A percentile compares a stretch with the other conserved stretches of the same genome.
Evolutionary conservation across 352 stramenopile genomes (phyloP).

Genomic region (Detonula confervacea): DNA sequence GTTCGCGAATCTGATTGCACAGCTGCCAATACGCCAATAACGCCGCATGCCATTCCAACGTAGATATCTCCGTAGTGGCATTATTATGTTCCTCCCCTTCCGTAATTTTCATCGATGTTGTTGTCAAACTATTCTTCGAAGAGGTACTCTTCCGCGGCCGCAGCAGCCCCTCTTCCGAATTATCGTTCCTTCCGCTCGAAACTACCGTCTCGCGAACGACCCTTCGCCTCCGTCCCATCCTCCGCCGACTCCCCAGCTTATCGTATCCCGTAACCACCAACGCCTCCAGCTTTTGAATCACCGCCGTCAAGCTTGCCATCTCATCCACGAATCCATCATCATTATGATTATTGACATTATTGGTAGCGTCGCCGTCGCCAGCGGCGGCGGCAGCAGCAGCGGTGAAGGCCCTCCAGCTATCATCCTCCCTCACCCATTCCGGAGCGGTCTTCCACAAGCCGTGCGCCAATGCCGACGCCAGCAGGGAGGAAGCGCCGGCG

Average conservation of each 20-base stretch:
- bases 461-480: background rate
- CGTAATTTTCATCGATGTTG: background rate
- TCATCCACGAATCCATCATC: slow-evolving; percentile 41
- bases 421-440: no score
- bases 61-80: slow-evolving; percentile 27
- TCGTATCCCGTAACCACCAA: slow-evolving; percentile 50
- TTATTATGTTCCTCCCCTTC: background rate
- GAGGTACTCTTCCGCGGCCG: no score
- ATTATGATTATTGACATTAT: background rate
- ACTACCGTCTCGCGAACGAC: no score
- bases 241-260: slow-evolving; percentile 47
- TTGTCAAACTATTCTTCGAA: no score
- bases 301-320: slow-evolving; percentile 53
- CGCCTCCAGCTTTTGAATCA: slow-evolving; percentile 63
- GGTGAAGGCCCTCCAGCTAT: no score
- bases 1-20: slow-evolving; percentile 58
- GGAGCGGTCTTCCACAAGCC: no score
- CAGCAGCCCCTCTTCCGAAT: no score
- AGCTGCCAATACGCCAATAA: slow-evolving; percentile 72
- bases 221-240: background rate
- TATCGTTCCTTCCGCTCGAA: no score
- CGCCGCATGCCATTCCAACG: slow-evolving; percentile 65
- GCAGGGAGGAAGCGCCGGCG: no score
- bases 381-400: no score
- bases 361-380: no score